Evolutionary conservation across 768 basidiomycete species (phyloP).

Genomic region (Pisolithus microcarpus): DNA sequence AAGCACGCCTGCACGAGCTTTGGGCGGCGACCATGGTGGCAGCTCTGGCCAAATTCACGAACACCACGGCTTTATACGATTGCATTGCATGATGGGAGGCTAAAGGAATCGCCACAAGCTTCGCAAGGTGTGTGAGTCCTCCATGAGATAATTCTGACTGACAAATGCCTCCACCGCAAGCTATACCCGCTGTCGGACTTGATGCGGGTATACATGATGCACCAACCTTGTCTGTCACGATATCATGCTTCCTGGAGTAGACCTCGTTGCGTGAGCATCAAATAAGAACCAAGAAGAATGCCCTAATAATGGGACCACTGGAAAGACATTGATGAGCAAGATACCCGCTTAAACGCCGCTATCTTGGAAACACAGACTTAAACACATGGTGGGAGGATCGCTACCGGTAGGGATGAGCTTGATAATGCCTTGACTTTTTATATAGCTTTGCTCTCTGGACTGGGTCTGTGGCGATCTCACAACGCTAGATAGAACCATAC

Average conservation of each 20-base stretch:
- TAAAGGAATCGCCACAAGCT: neutral
- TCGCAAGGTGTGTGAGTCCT: neutral
- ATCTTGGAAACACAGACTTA: neutral
- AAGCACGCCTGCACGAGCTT: constrained; percentile 4
- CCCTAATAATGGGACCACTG: neutral
- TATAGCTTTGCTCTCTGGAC: too few relatives aligned
- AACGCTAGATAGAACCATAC: too few relatives aligned
- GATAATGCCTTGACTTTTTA: too few relatives aligned
- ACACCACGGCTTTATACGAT: neutral
- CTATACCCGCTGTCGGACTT: constrained; percentile 11
- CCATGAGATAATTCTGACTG: neutral
- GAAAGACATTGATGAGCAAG: constrained; percentile 1
- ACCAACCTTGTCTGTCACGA: too few relatives aligned
- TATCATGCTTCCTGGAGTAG: too few relatives aligned
- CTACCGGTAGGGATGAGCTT: too few relatives aligned
- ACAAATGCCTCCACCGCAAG: neutral
- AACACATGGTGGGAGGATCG: neutral
- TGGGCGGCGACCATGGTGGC: constrained; percentile 12
- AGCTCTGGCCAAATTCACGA: neutral
- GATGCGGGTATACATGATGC: constrained; percentile 12
- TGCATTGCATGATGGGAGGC: neutral
- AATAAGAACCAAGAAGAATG: neutral
- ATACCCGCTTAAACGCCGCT: constrained; percentile 23
- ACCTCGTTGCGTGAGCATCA: too few relatives aligned
- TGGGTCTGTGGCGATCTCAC: too few relatives aligned